Evolutionary conservation across 306 rosid species (phyloP), one percentile per base, ranked within the genome.

Genomic region (Cucumis melo): DNA sequence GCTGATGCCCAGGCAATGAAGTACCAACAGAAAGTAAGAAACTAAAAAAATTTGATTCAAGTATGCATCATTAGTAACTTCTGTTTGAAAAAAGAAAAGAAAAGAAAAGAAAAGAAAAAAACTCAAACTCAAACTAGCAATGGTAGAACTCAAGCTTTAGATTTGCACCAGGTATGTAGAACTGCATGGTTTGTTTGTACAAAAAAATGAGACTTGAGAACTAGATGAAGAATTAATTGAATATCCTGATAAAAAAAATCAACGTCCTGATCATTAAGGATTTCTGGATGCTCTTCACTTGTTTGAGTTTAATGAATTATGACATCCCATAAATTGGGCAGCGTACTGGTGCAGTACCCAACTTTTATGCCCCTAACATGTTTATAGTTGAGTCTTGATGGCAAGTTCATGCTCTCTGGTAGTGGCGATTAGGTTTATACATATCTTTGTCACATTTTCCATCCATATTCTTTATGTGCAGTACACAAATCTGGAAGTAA

Each of bases 1-100:
- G 96, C 96, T 60, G 97, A 94, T 81, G 97, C 98, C 80, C 98
- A 94, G 80, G 85, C 97, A 62, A 79, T 82, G 63, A 96, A 90
- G 83, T 91, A 94, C 86, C 98, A 91, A 83, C 97, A 94, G 83
- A 90, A 94, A 97, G 98, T 91, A 85, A 77, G 81, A 51, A 50
- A 29, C 44, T n/a, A n/a, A 59, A 42, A 8, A 71, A 46, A 46
- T 7, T 46, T 12, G 4, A 44, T 46, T 48, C 21, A 75, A 20
- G n/a, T n/a, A 39, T 75, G 54, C 51, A 57, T 75, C 78, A 10
- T 36, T 42, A 7, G 4, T 56, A 56, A 75, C 56, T 56, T n/a
- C 7, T 38, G 57, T 36, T 38, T 3, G 44, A 38, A 56, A 36
- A 48, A 27, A 44, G 34, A 46, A 12, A 46, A 46, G 17, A 46